Evolutionary conservation across 805 yeast species (phyloP), one percentile per base, ranked within the genome.

Genomic region (Tetrapisispora nanseiensis): DNA sequence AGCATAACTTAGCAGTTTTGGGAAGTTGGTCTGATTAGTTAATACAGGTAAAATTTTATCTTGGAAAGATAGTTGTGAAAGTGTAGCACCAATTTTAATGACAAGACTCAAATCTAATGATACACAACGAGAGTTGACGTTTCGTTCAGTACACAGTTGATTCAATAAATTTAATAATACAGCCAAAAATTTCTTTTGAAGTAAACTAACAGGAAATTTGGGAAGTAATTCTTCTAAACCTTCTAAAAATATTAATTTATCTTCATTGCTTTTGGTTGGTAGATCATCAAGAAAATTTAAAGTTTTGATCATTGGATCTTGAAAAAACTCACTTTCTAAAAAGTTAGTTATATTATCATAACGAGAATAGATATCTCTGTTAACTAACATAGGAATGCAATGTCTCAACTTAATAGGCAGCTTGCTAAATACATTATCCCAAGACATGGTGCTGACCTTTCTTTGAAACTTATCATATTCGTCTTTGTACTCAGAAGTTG

Each of bases 201-300:
- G 70, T 51, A 72, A 66, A 35, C 65, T 65, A 30, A 68, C 68
- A 3, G 90, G 87, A 53, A 81, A 82, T 50, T 75, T 70, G 6
- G 71, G 68, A 21, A 80, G 55, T 18, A 77, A 63, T 4, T 64
- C 63, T 19, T 74, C 61, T 41, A 90, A 67, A 1, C 86, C 86
- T 41, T 73, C 72, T 49, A 89, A 68, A 55, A 86, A 86, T 1
- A 76, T 67, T 20, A 74, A 59, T 52, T 81, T 82, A 44, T 90
- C 97, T 15, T 71, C 71, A 6, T 69, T 66, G 2, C 80, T 65
- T 51, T 83, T 81, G 0, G 95, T 83, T 9, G 87, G 76, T 47
- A 85, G 79, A 43, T 84, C 92, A 55, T 90, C 97, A 35, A 90
- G 61, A 51, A 82, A 80, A 59, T 81, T 77, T 67, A 90, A 71